Percentiles rank a stretch among this genome's conserved stretches.
phyloP scores from a whole-genome alignment of 1,139 yeast genomes.

The Yamadazyma membranifaciens region DNA sequence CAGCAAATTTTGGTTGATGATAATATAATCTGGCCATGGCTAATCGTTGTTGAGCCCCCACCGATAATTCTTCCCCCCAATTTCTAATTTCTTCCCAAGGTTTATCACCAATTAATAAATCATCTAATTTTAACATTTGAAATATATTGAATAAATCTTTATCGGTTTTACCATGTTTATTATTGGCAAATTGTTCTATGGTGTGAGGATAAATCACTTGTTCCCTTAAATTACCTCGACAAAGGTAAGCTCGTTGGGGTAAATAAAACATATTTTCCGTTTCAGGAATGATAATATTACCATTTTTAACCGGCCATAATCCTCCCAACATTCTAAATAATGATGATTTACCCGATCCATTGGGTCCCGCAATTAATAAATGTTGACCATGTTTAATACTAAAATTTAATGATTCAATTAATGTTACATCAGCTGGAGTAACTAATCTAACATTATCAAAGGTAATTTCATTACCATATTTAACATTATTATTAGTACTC shows the following conservation, averaged over 20 bases:
- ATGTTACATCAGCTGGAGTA: conserved; percentile 80
- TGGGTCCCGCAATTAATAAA: conserved; percentile 88
- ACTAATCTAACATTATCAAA: conserved; percentile 74
- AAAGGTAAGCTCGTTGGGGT: conserved; percentile 89
- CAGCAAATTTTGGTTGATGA: conserved; percentile 90
- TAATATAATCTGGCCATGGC: conserved; percentile 93
- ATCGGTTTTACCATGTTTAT: conserved; percentile 49
- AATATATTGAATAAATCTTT: conserved; percentile 63
- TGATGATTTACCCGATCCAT: conserved; percentile 94
- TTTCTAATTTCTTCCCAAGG: conserved; percentile 70
- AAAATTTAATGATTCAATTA: conserved; percentile 67
- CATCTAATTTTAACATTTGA: conserved; percentile 56
- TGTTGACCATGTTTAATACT: conserved; percentile 80
- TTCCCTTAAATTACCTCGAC: conserved; percentile 71
- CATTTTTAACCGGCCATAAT: conserved; percentile 80
- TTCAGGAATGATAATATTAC: conserved; percentile 65
- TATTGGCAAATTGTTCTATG: conserved; percentile 52
- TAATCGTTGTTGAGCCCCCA: conserved; percentile 90
- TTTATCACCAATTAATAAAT: conserved; percentile 37
- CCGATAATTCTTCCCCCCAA: conserved; percentile 87
- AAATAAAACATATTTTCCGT: conserved; percentile 76
- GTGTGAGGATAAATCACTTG: conserved; percentile 88
- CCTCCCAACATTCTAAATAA: conserved; percentile 89
- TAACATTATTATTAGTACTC: conserved; percentile 21
- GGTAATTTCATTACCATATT: conserved; percentile 56